These are phyloP conservation scores for Picea abies DNA, from an alignment of 83 land plant genomes.

Conservation along the genomic window DNA sequence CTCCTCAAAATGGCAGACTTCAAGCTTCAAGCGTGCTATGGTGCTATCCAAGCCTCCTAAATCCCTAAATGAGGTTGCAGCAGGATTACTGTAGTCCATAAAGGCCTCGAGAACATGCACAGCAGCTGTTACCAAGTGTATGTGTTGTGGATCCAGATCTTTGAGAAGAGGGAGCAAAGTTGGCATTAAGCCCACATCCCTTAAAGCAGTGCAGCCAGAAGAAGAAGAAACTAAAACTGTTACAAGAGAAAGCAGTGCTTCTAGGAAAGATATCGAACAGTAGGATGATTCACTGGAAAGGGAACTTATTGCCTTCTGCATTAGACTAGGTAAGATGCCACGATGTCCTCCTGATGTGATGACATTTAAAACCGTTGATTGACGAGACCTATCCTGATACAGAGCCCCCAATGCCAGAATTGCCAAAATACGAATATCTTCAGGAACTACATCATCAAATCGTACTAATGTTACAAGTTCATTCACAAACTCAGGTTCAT, in stretches of 20 bases:
- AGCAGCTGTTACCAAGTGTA: conserved; percentile 74
- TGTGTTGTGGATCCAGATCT: conserved; percentile 59
- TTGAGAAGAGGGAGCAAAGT: conserved; percentile 76
- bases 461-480: conserved; percentile 81
- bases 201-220: conserved; percentile 74
- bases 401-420: conserved; percentile 78
- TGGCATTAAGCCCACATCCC: conserved; percentile 80
- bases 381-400: conserved; percentile 82
- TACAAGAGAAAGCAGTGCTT: conserved; percentile 83
- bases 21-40: conserved; percentile 69
- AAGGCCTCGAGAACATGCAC: conserved; percentile 82
- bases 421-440: conserved; percentile 70
- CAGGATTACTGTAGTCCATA: conserved; percentile 85
- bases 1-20: conserved; percentile 67
- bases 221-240: conserved; percentile 91
- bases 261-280: conserved; percentile 76
- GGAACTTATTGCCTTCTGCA: conserved; percentile 87
- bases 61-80: conserved; percentile 87
- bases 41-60: conserved; percentile 93
- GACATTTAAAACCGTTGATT: conserved; percentile 64
- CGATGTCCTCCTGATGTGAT: conserved; percentile 89
- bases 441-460: conserved; percentile 86
- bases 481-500: conserved; percentile 91
- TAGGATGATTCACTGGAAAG: conserved; percentile 44
- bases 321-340: conserved; percentile 78